Percentiles rank a stretch among this genome's conserved stretches.
phyloP scores from a whole-genome alignment of 148 eudicot species.

The Diospyros kaki region DNA sequence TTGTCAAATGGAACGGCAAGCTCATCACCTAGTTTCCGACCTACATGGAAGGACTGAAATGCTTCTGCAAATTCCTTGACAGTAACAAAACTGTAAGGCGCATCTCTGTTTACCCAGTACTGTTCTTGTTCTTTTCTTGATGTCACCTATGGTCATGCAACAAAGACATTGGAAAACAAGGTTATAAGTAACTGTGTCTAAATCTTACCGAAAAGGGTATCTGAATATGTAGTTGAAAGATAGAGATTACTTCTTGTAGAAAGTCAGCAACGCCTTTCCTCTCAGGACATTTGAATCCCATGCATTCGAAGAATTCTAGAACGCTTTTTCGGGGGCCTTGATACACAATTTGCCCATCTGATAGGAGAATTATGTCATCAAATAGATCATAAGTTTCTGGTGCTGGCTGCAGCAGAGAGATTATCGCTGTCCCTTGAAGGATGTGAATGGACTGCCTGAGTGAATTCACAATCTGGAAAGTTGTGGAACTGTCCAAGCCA shows the following conservation, averaged over 20 bases:
- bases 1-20: constrained; percentile 67
- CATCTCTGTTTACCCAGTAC: constrained; percentile 56
- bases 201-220: not conserved
- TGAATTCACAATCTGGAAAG: constrained; percentile 78
- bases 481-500: constrained; percentile 92
- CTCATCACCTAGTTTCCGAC: constrained; percentile 48
- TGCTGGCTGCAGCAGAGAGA: constrained; percentile 89
- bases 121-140: constrained; percentile 88
- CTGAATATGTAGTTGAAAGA: not conserved
- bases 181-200: not conserved
- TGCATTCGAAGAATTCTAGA: constrained; percentile 74
- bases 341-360: constrained; percentile 82
- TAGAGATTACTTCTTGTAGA: constrained; percentile 65
- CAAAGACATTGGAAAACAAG: not conserved
- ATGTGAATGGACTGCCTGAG: constrained; percentile 76
- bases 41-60: constrained; percentile 75
- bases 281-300: constrained; percentile 88
- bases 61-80: constrained; percentile 64
- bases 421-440: constrained; percentile 69
- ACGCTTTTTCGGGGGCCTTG: constrained; percentile 84
- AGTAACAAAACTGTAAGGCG: constrained; percentile 52
- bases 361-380: constrained; percentile 78
- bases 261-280: constrained; percentile 92
- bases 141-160: constrained; percentile 51
- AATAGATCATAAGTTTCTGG: constrained; percentile 81